Evolutionary conservation across 805 yeast species (phyloP).

Genomic region (Kodamaea hsintzibuensis): DNA sequence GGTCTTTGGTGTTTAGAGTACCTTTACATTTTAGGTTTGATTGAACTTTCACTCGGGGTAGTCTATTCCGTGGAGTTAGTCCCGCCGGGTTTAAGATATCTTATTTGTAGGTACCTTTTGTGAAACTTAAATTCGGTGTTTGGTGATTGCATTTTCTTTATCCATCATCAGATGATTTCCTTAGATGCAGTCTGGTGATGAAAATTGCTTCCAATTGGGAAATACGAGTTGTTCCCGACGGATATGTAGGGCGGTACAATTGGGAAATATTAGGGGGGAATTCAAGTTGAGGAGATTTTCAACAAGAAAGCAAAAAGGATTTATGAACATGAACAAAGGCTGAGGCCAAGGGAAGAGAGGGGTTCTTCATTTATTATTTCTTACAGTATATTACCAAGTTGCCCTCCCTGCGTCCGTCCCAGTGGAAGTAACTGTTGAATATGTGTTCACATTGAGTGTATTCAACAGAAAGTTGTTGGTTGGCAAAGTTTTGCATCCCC

Average conservation of each 20-base stretch:
- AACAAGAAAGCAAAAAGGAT: background rate
- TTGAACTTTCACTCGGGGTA: background rate
- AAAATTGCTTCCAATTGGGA: background rate
- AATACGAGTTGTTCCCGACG: background rate
- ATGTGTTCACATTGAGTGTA: constrained; percentile 50
- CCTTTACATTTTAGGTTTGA: background rate
- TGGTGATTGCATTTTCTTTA: background rate
- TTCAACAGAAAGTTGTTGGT: constrained; percentile 34
- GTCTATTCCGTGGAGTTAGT: background rate
- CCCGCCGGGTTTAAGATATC: background rate
- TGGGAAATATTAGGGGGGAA: background rate
- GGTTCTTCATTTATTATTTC: background rate
- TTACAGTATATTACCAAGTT: constrained; percentile 65
- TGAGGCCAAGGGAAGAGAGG: background rate
- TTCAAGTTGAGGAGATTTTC: too few species aligned
- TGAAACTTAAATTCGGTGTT: background rate
- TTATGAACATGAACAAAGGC: background rate
- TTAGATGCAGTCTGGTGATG: background rate
- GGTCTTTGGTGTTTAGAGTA: background rate
- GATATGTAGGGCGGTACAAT: background rate
- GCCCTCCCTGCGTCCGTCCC: constrained; percentile 81
- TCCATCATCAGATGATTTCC: background rate
- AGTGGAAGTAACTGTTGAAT: constrained; percentile 81
- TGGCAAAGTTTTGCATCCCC: constrained; percentile 45
- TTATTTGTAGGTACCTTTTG: background rate